These are phyloP conservation scores for Apiospora aurea DNA, from an alignment of 2,329 filamentous ascomycete species.

Conservation along the genomic window DNA sequence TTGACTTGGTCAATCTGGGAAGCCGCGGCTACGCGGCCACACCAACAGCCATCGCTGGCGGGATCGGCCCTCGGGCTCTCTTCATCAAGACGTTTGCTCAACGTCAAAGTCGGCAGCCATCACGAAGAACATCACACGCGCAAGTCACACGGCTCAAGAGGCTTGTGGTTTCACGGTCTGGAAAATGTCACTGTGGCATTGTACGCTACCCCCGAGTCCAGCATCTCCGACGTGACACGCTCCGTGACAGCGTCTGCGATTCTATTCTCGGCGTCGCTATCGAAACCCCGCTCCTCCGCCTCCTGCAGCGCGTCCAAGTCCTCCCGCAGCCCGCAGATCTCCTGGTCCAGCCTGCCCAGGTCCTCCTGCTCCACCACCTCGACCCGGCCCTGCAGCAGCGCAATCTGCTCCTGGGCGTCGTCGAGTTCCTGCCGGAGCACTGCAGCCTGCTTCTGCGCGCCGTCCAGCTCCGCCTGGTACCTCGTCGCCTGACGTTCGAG, in stretches of 20 bases:
- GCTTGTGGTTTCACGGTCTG: background rate
- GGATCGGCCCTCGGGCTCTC: no score
- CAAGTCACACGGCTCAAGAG: background rate
- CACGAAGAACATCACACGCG: background rate
- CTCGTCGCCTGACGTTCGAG: background rate
- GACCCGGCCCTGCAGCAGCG: slow-evolving; percentile 3
- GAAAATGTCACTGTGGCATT: slow-evolving; percentile 20
- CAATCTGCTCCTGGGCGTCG: slow-evolving; percentile 1
- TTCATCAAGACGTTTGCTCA: no score
- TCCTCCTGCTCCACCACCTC: slow-evolving; percentile 6
- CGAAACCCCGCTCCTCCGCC: background rate
- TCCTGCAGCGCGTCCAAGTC: background rate
- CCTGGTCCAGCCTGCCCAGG: slow-evolving; percentile 9
- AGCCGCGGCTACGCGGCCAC: no score
- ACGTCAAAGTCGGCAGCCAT: no score
- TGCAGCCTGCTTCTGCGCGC: background rate
- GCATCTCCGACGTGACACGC: slow-evolving; percentile 7
- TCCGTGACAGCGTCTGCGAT: background rate
- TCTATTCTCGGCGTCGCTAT: slow-evolving; percentile 11
- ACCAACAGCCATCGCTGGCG: no score
- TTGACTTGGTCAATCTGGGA: no score
- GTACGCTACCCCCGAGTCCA: slow-evolving; percentile 7
- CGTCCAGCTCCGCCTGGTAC: background rate
- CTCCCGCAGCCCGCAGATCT: slow-evolving; percentile 16
- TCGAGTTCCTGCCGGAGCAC: background rate